A percentile compares a stretch with the other conserved stretches of the same genome.
Conservation (phyloP, 73 alveolate species). For the Tetrahymena thermophila region DNA sequence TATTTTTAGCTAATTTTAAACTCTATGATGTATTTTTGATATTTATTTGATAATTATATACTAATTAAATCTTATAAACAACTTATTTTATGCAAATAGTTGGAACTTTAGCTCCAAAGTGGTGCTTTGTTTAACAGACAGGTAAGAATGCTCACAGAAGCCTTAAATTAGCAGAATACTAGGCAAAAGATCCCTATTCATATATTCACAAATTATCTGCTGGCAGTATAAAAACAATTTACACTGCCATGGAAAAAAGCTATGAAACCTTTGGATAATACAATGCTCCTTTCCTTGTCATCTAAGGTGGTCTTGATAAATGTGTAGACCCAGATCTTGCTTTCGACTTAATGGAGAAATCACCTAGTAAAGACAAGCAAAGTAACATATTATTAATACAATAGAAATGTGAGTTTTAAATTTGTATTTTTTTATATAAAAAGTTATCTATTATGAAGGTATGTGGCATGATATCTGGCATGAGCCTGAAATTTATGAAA, state of each 20-base stretch:
- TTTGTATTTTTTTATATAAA: background rate
- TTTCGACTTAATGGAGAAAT: background rate
- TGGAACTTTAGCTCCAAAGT: constrained; percentile 1
- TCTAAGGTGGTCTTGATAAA: constrained; percentile 40
- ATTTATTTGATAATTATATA: background rate
- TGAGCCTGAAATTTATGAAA: constrained; percentile 25
- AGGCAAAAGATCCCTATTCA: constrained; percentile 31
- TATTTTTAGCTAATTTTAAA: background rate
- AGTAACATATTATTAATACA: background rate
- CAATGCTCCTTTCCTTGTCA: constrained; percentile 21
- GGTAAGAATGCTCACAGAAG: constrained; percentile 20
- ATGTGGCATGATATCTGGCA: constrained; percentile 50
- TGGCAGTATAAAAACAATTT: constrained; percentile 3
- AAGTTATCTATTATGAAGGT: constrained; percentile 19
- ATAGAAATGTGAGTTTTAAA: no score
- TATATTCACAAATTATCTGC: constrained; percentile 11
- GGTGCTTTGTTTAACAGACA: constrained; percentile 7
- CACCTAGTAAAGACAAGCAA: constrained; percentile 19
- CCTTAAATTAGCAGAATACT: constrained; percentile 21
- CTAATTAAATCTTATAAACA: background rate
- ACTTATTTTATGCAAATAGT: background rate
- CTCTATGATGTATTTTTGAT: background rate
- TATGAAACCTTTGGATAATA: background rate
- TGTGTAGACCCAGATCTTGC: constrained; percentile 42
- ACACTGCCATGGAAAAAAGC: constrained; percentile 10